Evolutionary conservation across 306 rosid genomes (phyloP).

Genomic region (Sindora glabra): DNA sequence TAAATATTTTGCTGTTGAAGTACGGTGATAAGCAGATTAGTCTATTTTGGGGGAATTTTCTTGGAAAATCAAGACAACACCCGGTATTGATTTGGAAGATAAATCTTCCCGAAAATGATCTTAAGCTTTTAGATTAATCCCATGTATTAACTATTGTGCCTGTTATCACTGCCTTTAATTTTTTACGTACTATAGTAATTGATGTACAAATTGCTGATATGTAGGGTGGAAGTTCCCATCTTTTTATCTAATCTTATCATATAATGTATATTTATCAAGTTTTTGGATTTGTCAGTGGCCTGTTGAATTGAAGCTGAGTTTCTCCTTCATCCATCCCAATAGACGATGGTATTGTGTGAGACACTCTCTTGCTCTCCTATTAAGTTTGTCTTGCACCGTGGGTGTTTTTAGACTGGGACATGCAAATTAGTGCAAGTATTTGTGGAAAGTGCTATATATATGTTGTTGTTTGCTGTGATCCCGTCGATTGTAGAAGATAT

Average conservation of each 20-base stretch:
- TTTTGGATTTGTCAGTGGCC: too few relatives aligned
- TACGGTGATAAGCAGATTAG: slow-evolving; percentile 26
- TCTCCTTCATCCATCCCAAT: too few relatives aligned
- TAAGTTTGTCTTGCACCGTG: too few relatives aligned
- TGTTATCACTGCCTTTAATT: not conserved
- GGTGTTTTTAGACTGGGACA: too few relatives aligned
- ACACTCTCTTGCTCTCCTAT: too few relatives aligned
- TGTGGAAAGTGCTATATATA: too few relatives aligned
- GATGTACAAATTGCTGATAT: slow-evolving; percentile 30
- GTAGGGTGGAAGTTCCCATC: not conserved
- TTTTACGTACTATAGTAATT: not conserved
- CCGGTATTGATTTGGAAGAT: not conserved
- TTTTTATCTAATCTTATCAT: not conserved
- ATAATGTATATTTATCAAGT: not conserved
- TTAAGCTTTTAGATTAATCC: slow-evolving; percentile 9
- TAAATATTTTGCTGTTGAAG: slow-evolving; percentile 19
- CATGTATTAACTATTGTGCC: slow-evolving; percentile 3
- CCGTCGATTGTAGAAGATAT: too few relatives aligned
- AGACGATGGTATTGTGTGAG: too few relatives aligned
- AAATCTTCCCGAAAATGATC: slow-evolving; percentile 6
- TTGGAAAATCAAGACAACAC: slow-evolving; percentile 9
- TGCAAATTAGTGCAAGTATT: too few relatives aligned
- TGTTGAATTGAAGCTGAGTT: too few relatives aligned
- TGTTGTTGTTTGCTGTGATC: too few relatives aligned
- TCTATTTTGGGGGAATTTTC: slow-evolving; percentile 1